Base-by-base conservation (phyloP, 2,329 filamentous ascomycete species). In the Aspergillus floridensis region DNA sequence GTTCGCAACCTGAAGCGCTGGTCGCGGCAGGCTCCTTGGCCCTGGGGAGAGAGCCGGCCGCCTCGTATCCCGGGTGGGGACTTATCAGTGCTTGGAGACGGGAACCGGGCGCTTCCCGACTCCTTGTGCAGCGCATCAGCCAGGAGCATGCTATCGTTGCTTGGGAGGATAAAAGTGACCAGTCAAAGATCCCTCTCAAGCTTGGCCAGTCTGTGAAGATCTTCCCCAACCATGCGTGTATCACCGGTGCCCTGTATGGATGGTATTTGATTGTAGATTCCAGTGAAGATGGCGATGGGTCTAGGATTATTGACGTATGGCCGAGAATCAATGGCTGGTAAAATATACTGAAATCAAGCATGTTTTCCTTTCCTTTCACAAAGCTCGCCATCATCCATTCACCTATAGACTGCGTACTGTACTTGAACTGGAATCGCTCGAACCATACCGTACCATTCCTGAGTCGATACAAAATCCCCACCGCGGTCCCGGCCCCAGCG, bases 191-290 rank as follows among this genome's bases (percentile, higher is more conserved):
- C 51, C 70, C 76, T 50, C 70, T 91, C 59, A 63, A 73, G 2
- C 78, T 91, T 32, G 90, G 90, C 0, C 84, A 91, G 69, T 85
- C 86, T 68, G 75, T 93, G 26, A 80, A 86, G 59, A 77, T 93
- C 7, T 93, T 88, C 86, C 90, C 90, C 0, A 93, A 93, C 67
- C 91, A 95, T 76, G 86, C 90, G 38, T 95, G 91, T 71, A 88
- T 93, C 65, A 84, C 90, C 1, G 87, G 88, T 0, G 87, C 86
- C 0, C 84, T 85, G 29, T 90, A 88, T 75, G 86, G 83, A 1
- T 91, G 86, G 81, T 95, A 92, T 75, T 77, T 92, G 21, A 78
- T 93, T 35, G 85, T 93, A 2, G 90, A 93, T 73, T 86, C 84
- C 29, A 79, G 82, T 51, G 63, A 73, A 16, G 75, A 79, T 55